phyloP scores from a whole-genome alignment of 192 early-diverging fungal species.

The Coemansia sp. region DNA sequence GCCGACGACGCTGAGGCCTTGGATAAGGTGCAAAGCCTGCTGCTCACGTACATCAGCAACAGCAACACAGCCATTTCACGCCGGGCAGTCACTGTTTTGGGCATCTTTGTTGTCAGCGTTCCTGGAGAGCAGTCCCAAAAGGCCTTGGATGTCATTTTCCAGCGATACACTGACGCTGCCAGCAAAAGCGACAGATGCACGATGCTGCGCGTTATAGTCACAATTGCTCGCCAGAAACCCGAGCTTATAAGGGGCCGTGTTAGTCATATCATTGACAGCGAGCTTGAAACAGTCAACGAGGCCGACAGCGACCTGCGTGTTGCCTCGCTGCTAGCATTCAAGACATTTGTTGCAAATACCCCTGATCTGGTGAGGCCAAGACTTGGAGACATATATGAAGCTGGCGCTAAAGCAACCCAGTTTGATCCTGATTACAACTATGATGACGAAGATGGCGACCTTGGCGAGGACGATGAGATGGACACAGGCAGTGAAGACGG shows the following conservation, averaged over 20 bases:
- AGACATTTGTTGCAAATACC: constrained; percentile 34
- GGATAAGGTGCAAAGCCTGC: constrained; percentile 22
- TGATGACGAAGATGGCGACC: constrained; percentile 22
- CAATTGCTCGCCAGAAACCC: constrained; percentile 45
- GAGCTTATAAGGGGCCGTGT: constrained; percentile 23
- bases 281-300: constrained; percentile 27
- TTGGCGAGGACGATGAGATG: constrained; percentile 21
- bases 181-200: constrained; percentile 26
- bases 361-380: constrained; percentile 10
- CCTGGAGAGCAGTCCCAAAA: constrained; percentile 34
- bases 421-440: constrained; percentile 53
- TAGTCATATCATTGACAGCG: constrained; percentile 22
- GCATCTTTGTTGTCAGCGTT: constrained; percentile 44
- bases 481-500: constrained; percentile 35
- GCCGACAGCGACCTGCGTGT: constrained; percentile 39
- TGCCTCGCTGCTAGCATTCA: constrained; percentile 37
- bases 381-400: constrained; percentile 29
- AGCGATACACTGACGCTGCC: constrained; percentile 34
- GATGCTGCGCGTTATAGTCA: constrained; percentile 43
- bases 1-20: constrained; percentile 20
- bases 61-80: constrained; percentile 26
- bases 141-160: constrained; percentile 33
- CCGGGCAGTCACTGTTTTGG: constrained; percentile 41
- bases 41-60: constrained; percentile 30
- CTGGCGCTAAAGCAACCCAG: constrained; percentile 18